phyloP scores from a whole-genome alignment of 148 eudicot genomes.

The Rhododendron simsii region DNA sequence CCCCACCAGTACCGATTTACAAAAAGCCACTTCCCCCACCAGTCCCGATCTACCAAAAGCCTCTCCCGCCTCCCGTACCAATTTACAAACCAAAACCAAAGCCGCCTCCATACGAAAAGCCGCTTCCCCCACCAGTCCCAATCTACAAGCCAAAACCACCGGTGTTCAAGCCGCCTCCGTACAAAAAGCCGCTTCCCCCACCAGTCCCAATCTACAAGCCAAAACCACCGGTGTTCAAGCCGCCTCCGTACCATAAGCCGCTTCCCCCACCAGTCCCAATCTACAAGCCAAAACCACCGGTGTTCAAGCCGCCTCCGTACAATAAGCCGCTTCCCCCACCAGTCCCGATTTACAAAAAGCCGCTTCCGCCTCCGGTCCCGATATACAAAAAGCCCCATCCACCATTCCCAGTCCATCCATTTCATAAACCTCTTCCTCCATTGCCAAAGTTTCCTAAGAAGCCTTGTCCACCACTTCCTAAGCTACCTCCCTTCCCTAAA shows the following conservation, averaged over 20 bases:
- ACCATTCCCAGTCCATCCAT: not conserved
- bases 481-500: constrained; percentile 12
- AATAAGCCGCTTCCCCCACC: not conserved
- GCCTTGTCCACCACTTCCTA: not conserved
- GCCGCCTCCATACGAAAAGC: not conserved
- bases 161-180: not conserved
- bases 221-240: not conserved
- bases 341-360: not conserved
- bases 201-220: not conserved
- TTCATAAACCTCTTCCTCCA: constrained; percentile 2
- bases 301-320: constrained; percentile 5
- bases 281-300: constrained; percentile 7
- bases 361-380: not conserved
- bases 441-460: not conserved
- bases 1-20: not conserved
- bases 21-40: not conserved
- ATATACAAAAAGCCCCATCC: not conserved
- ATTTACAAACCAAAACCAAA: not conserved
- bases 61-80: not conserved
- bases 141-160: not conserved
- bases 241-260: not conserved
- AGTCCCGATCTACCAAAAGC: not conserved
- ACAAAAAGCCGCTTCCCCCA: not conserved
- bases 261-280: not conserved
- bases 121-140: constrained; percentile 3